A percentile compares a stretch with the other conserved stretches of the same genome.
These are phyloP conservation scores for Trichosporon asahii DNA, from an alignment of 1,284 basidiomycete genomes.

Conservation along the genomic window DNA sequence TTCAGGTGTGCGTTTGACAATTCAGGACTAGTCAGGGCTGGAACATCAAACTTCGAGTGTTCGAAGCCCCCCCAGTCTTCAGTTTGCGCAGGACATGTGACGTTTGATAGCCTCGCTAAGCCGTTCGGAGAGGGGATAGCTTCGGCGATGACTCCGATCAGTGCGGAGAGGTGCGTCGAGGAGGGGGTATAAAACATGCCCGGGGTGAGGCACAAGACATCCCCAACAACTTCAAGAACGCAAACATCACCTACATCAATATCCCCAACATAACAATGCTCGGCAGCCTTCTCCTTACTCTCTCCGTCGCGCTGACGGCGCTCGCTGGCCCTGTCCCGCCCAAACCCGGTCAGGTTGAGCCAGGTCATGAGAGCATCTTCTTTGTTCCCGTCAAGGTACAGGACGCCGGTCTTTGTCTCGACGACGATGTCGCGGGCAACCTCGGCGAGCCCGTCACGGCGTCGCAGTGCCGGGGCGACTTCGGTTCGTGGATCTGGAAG, in stretches of 20 bases:
- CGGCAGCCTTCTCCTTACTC: neutral
- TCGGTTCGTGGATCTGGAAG: neutral
- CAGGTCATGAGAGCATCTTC: constrained; percentile 1
- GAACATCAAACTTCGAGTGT: neutral
- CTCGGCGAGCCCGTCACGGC: neutral
- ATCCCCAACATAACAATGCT: neutral
- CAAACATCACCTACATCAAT: neutral
- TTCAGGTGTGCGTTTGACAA: neutral
- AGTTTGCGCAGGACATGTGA: neutral
- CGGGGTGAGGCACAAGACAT: neutral
- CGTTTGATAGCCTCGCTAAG: neutral
- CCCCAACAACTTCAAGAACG: neutral
- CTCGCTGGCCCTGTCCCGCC: constrained; percentile 4
- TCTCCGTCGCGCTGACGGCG: neutral
- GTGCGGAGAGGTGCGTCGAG: neutral
- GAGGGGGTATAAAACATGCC: neutral
- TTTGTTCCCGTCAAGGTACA: constrained; percentile 6
- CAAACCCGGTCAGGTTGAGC: neutral
- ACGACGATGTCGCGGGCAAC: neutral
- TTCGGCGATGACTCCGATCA: neutral
- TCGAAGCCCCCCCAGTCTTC: neutral
- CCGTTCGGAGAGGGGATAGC: neutral
- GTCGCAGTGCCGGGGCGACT: neutral
- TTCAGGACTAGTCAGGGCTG: neutral
- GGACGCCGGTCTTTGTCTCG: neutral